A percentile compares a stretch with the other conserved stretches of the same genome.
phyloP scores from a whole-genome alignment of 495 filamentous ascomycete genomes.

The Tuber melanosporum region DNA sequence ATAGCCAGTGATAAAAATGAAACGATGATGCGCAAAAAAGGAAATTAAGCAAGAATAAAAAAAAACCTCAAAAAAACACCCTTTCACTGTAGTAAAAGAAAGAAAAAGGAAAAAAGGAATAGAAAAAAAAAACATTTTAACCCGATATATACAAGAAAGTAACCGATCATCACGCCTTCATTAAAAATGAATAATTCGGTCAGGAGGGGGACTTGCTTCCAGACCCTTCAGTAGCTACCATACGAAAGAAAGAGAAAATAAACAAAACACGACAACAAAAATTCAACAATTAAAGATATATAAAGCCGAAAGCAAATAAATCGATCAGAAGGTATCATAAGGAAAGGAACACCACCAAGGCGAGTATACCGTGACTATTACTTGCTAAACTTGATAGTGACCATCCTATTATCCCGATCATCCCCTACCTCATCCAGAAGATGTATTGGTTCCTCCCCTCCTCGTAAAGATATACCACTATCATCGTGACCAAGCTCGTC shows the following conservation, averaged over 20 bases:
- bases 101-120: neutral
- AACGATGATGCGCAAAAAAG: neutral
- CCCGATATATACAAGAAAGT: constrained; percentile 15
- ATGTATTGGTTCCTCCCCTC: constrained; percentile 33
- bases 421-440: constrained; percentile 39
- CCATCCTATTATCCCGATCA: constrained; percentile 46
- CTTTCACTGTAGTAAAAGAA: neutral
- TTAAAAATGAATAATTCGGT: constrained; percentile 7
- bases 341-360: constrained; percentile 29
- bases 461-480: constrained; percentile 43
- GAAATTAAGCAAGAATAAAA: neutral
- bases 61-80: neutral
- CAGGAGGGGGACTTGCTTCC: neutral
- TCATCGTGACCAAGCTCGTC: constrained; percentile 44
- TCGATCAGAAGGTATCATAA: constrained; percentile 21
- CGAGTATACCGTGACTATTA: constrained; percentile 39
- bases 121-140: constrained; percentile 7
- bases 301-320: neutral
- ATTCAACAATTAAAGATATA: constrained; percentile 1
- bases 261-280: neutral
- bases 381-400: constrained; percentile 46
- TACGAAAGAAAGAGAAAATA: neutral
- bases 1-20: neutral
- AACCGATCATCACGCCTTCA: constrained; percentile 27
- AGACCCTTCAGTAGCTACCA: neutral